Conservation (phyloP, 2,329 filamentous ascomycete species). For the Colletotrichum incanum region DNA sequence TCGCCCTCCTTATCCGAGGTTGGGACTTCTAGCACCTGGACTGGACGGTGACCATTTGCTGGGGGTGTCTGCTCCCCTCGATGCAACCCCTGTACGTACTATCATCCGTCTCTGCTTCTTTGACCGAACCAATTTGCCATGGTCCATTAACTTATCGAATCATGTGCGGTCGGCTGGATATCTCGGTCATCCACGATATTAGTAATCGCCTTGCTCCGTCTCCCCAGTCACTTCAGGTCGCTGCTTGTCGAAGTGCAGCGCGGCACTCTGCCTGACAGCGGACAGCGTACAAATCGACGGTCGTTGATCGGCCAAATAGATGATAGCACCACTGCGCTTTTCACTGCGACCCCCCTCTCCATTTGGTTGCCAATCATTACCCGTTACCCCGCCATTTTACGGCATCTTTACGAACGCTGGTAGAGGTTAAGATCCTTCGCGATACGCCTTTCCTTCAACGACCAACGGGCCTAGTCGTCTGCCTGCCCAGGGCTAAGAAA, state of each 20-base stretch:
- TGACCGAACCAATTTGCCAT: not conserved
- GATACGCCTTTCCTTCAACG: not conserved
- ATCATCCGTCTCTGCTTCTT: not conserved
- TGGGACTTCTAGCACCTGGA: constrained; percentile 2
- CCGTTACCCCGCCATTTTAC: constrained; percentile 9
- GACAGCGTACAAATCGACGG: not conserved
- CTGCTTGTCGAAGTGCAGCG: not conserved
- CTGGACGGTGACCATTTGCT: not conserved
- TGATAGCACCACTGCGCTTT: not conserved
- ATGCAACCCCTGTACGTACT: not conserved
- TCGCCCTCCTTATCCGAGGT: constrained; percentile 7
- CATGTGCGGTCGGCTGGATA: too few relatives aligned
- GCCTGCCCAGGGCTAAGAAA: not conserved
- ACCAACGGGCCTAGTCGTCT: not conserved
- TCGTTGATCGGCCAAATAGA: not conserved
- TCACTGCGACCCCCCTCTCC: not conserved
- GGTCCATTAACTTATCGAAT: not conserved
- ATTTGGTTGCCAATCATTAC: not conserved
- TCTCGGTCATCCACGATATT: too few relatives aligned
- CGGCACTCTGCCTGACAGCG: not conserved
- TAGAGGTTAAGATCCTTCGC: constrained; percentile 2
- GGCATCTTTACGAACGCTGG: constrained; percentile 6
- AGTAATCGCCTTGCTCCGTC: not conserved
- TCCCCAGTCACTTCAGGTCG: not conserved
- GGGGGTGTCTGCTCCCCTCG: too few relatives aligned